These are phyloP conservation scores for Cystobasidium tubakii DNA, from an alignment of 768 basidiomycete species.

Conservation along the genomic window DNA sequence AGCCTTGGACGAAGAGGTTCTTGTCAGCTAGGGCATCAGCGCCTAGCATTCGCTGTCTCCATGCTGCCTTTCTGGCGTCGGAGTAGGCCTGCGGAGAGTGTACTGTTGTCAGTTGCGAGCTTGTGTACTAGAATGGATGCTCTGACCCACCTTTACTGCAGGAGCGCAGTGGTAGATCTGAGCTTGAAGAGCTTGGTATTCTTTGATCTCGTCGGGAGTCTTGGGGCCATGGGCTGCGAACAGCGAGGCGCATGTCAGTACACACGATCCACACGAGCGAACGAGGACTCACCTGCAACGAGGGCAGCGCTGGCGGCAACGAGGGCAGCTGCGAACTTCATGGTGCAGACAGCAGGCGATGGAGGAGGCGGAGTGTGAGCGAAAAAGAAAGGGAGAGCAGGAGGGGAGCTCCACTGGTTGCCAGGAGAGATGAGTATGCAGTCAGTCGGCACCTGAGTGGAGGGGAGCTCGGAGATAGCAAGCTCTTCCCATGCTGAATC, in stretches of 20 bases:
- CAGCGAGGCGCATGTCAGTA: neutral
- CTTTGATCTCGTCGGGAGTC: slow-evolving; percentile 43
- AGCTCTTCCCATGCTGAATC: neutral
- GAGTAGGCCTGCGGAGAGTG: slow-evolving; percentile 37
- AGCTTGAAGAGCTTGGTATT: slow-evolving; percentile 41
- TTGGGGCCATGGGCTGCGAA: slow-evolving; percentile 34
- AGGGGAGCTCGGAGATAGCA: neutral
- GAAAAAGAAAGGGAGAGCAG: neutral
- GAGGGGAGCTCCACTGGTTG: neutral
- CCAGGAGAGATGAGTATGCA: too few species aligned
- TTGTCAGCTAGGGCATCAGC: slow-evolving; percentile 40
- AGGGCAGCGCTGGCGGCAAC: slow-evolving; percentile 11
- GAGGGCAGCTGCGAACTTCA: slow-evolving; percentile 13
- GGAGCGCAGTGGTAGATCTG: slow-evolving; percentile 47
- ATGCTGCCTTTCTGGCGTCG: slow-evolving; percentile 23
- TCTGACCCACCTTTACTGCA: slow-evolving; percentile 39
- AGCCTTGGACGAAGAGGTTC: slow-evolving; percentile 46
- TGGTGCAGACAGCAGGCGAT: neutral
- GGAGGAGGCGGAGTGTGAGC: neutral
- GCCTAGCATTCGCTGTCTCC: slow-evolving; percentile 40
- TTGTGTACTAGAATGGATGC: neutral
- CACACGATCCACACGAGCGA: neutral
- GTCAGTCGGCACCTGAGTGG: too few species aligned
- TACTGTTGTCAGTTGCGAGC: neutral
- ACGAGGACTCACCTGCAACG: neutral